phyloP scores from a whole-genome alignment of 192 early-diverging fungal species.

The Podila horticola region DNA sequence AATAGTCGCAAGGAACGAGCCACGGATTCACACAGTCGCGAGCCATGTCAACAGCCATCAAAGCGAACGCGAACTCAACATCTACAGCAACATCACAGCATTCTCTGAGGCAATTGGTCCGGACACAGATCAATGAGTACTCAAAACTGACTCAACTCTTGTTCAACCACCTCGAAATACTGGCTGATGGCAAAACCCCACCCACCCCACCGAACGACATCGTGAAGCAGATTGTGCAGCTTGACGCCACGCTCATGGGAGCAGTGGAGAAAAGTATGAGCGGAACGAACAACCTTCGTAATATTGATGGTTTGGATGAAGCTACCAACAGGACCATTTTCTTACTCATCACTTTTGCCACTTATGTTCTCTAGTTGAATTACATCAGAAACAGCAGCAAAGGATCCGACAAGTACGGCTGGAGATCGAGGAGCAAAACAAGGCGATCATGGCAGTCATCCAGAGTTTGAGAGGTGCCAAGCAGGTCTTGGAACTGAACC shows the following conservation, averaged over 20 bases:
- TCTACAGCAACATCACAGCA: conserved; percentile 21
- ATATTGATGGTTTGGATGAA: not conserved
- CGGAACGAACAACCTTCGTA: not conserved
- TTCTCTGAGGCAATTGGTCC: conserved; percentile 40
- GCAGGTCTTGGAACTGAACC: conserved; percentile 38
- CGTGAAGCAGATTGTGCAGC: conserved; percentile 51
- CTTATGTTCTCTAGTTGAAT: conserved; percentile 48
- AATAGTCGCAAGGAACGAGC: no score
- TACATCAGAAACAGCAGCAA: conserved; percentile 58
- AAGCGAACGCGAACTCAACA: not conserved
- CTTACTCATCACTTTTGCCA: not conserved
- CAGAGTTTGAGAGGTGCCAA: conserved; percentile 42
- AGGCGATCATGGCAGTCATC: conserved; percentile 51
- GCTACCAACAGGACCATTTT: not conserved
- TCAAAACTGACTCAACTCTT: conserved; percentile 35
- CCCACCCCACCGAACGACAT: conserved; percentile 40
- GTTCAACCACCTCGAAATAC: conserved; percentile 24
- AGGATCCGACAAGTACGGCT: conserved; percentile 58
- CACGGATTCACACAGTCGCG: no score
- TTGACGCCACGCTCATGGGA: conserved; percentile 56
- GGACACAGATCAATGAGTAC: conserved; percentile 44
- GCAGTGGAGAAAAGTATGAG: conserved; percentile 59
- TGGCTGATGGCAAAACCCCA: conserved; percentile 25
- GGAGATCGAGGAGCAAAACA: conserved; percentile 59
- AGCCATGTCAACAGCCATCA: not conserved